Evolutionary conservation across 2,329 filamentous ascomycete species (phyloP), one percentile per base, ranked within the genome.

Genomic region (Xylogone sp.): DNA sequence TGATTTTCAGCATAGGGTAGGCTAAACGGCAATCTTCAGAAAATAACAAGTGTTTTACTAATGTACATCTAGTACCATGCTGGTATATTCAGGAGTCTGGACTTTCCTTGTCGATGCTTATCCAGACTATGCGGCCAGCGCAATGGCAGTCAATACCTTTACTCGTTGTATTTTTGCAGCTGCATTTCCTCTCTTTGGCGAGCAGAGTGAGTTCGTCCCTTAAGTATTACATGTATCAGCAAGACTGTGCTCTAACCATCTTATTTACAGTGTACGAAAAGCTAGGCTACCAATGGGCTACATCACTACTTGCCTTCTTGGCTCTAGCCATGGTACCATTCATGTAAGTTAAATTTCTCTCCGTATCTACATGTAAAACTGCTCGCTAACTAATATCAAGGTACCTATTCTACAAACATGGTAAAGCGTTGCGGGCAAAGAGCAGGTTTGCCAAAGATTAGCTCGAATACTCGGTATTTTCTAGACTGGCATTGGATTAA

Each of bases 51-150:
- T 51, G 54, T 45, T 52, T 49, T 53, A 48, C 53, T 59, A 42
- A 58, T 57, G 12, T 39, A 20, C 16, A 27, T 34, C 27, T 34
- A 88, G 87, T 43, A 84, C 81, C 51, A 79, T 95, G 52, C 78
- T 93, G 52, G 82, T 86, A 19, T 96, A 88, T 68, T 85, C 83
- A 46, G 88, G 89, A 48, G 82, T 94, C 57, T 96, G 94, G 68
- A 93, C 89, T 12, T 96, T 94, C 70, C 50, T 58, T 69, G 85
- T 88, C 60, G 87, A 89, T 65, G 85, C 86, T 18, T 90, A 91
- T 68, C 84, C 85, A 47, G 68, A 80, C 42, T 89, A 87, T 62
- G 85, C 86, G 10, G 87, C 87, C 43, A 84, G 79, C 51, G 90
- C 90, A 3, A 76, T 95, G 67, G 89, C 90, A 5, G 89, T 89